Conservation (phyloP, 1,284 basidiomycete species). For the Vanrija pseudolonga region DNA sequence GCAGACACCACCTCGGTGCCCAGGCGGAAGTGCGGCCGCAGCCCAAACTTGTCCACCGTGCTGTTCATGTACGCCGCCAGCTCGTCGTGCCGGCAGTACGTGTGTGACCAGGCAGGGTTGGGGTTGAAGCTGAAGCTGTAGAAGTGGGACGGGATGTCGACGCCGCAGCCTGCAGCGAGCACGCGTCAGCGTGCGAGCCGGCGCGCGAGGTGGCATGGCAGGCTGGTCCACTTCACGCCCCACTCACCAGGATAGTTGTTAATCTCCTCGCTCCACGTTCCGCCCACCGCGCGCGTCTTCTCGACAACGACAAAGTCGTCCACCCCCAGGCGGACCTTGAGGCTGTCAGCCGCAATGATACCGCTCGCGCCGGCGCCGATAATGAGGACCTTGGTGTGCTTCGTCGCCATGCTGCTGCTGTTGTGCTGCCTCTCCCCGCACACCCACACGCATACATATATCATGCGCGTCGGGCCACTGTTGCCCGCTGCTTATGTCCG, state of each 20-base stretch:
- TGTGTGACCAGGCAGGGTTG: conserved; percentile 23
- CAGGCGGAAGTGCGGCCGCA: conserved; percentile 20
- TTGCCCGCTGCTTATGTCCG: no score
- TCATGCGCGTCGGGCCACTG: no score
- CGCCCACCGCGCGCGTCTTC: not conserved
- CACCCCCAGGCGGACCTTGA: not conserved
- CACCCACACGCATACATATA: no score
- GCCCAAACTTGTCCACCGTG: conserved; percentile 22
- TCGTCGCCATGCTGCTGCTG: no score
- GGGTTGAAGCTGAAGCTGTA: conserved; percentile 29
- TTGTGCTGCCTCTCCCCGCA: no score
- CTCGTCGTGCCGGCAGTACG: conserved; percentile 26
- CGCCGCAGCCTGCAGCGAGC: conserved; percentile 29
- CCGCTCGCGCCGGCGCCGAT: not conserved
- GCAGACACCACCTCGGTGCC: not conserved
- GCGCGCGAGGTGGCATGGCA: no score
- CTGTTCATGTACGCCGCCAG: conserved; percentile 31
- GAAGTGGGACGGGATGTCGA: conserved; percentile 33
- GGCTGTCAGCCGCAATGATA: not conserved
- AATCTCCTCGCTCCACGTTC: not conserved
- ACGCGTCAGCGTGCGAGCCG: no score
- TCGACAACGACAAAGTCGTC: not conserved
- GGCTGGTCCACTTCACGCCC: no score
- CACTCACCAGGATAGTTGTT: not conserved
- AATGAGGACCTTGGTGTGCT: conserved; percentile 16